These are phyloP conservation scores for Leishmania braziliensis DNA, from an alignment of 208 protist species.

Conservation along the genomic window DNA sequence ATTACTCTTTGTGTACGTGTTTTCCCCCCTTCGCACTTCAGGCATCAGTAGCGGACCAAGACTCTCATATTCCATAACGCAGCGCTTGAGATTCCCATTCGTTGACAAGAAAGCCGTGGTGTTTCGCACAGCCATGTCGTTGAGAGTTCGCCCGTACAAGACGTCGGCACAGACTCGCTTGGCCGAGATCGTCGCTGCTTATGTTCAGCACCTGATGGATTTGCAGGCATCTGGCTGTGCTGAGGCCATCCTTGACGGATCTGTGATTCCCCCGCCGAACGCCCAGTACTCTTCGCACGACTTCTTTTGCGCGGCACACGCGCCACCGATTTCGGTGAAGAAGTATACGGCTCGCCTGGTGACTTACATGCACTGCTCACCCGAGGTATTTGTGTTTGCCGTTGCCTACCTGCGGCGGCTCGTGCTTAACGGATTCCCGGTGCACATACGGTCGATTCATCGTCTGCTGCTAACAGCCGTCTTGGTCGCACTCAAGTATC, in stretches of 20 bases:
- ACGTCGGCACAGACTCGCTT: constrained; percentile 40
- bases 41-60: not conserved
- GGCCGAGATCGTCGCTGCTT: constrained; percentile 37
- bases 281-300: constrained; percentile 42
- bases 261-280: constrained; percentile 15
- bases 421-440: constrained; percentile 38
- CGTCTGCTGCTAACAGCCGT: constrained; percentile 72
- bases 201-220: constrained; percentile 45
- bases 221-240: constrained; percentile 17
- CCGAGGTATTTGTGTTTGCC: constrained; percentile 55
- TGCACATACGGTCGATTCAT: constrained; percentile 66
- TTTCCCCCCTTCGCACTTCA: not conserved
- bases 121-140: constrained; percentile 10
- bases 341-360: constrained; percentile 50
- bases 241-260: constrained; percentile 2
- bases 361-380: constrained; percentile 52
- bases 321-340: constrained; percentile 46
- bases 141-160: constrained; percentile 17
- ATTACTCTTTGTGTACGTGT: constrained; percentile 2
- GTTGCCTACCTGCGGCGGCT: constrained; percentile 50
- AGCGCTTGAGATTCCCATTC: not conserved
- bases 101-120: not conserved
- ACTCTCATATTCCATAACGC: not conserved
- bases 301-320: constrained; percentile 50
- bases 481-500: constrained; percentile 79